phyloP scores from a whole-genome alignment of 2,329 filamentous ascomycete species.

The Sarocladium kiliense region DNA sequence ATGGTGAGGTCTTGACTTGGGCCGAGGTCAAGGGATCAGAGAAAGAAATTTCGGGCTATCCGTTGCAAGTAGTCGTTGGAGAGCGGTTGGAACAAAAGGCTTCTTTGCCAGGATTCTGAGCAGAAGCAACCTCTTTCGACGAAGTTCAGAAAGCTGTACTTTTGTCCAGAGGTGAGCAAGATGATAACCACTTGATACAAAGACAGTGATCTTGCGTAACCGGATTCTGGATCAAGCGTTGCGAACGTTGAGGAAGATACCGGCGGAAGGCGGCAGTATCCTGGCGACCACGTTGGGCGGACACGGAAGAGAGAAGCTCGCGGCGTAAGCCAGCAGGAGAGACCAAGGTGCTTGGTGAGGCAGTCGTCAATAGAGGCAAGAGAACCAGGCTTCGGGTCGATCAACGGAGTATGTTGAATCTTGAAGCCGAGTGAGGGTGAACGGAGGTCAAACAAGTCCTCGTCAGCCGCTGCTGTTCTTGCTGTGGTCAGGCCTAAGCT shows the following conservation, averaged over 20 bases:
- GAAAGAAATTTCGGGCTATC: background rate
- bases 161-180: no score
- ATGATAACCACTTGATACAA: no score
- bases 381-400: background rate
- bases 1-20: no score
- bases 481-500: background rate
- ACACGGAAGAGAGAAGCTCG: background rate
- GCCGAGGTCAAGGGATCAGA: background rate
- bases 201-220: no score
- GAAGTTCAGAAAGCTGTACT: no score
- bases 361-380: background rate
- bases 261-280: background rate
- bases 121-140: no score
- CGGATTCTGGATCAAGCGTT: no score
- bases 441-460: background rate
- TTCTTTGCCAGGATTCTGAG: background rate
- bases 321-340: background rate
- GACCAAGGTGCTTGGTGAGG: background rate
- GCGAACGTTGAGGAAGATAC: no score
- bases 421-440: background rate
- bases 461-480: background rate
- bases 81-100: background rate
- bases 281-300: background rate
- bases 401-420: no score
- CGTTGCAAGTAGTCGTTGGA: background rate